A percentile compares a stretch with the other conserved stretches of the same genome.
Conservation (phyloP, 805 yeast genomes). For the Pichia nanzhaoensis region DNA sequence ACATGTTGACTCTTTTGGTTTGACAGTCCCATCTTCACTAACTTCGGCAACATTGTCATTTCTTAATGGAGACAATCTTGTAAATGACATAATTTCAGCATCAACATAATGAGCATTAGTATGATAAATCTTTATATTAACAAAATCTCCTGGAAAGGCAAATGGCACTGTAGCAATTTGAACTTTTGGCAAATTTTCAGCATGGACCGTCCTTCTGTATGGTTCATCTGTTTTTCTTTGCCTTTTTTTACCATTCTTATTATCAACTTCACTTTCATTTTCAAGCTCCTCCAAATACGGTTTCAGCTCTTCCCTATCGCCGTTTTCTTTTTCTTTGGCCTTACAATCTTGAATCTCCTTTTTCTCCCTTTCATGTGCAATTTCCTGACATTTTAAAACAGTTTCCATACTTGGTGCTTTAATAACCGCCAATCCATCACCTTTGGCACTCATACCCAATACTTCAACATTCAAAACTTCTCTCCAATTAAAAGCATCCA, state of each 20-base stretch:
- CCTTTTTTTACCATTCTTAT: slow-evolving; percentile 4
- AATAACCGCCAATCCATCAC: slow-evolving; percentile 78
- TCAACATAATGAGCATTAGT: slow-evolving; percentile 72
- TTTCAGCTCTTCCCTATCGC: no score
- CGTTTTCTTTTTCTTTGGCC: slow-evolving; percentile 4
- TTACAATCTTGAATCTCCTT: slow-evolving; percentile 1
- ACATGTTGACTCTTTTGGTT: slow-evolving; percentile 43
- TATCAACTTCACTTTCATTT: not conserved
- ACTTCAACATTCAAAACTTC: slow-evolving; percentile 52
- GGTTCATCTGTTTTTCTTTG: slow-evolving; percentile 7
- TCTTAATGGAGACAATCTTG: slow-evolving; percentile 28
- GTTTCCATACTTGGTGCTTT: slow-evolving; percentile 43
- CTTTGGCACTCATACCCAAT: slow-evolving; percentile 60
- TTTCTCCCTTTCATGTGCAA: slow-evolving; percentile 10
- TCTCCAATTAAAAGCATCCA: slow-evolving; percentile 46
- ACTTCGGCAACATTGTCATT: not conserved
- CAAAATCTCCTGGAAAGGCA: slow-evolving; percentile 80
- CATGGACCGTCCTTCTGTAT: slow-evolving; percentile 12
- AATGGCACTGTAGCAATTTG: slow-evolving; percentile 81
- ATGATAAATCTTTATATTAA: slow-evolving; percentile 62
- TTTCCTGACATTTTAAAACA: slow-evolving; percentile 18
- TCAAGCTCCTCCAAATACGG: slow-evolving; percentile 1
- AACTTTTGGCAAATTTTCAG: slow-evolving; percentile 15
- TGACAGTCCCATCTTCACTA: slow-evolving; percentile 29
- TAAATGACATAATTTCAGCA: slow-evolving; percentile 53